These are phyloP conservation scores for Fraxinus xanthoxyloides DNA, from an alignment of 305 asterid species.

Conservation along the genomic window DNA sequence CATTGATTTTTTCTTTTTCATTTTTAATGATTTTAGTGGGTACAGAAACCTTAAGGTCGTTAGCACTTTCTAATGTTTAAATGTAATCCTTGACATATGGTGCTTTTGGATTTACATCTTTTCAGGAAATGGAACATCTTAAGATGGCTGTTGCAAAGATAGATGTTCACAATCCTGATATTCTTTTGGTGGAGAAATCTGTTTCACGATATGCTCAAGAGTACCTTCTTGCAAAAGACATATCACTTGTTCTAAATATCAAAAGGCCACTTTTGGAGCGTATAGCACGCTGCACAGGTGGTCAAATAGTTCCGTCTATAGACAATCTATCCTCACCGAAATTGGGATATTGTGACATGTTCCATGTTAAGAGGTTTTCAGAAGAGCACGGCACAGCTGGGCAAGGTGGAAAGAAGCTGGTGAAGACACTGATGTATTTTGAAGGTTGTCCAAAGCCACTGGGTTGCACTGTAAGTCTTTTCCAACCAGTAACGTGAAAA, in stretches of 20 bases:
- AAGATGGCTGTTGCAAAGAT: conserved; percentile 98
- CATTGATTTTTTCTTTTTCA: not conserved
- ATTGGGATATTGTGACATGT: conserved; percentile 77
- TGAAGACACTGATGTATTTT: conserved; percentile 93
- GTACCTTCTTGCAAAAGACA: conserved; percentile 85
- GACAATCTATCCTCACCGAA: conserved; percentile 79
- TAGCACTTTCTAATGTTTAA: not conserved
- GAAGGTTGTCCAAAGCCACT: conserved; percentile 97
- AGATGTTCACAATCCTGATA: conserved; percentile 77
- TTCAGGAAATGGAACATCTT: conserved; percentile 98
- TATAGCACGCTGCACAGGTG: conserved; percentile 87
- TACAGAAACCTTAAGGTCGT: not conserved
- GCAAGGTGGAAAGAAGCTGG: conserved; percentile 67
- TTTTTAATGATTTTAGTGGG: not conserved
- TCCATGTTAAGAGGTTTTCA: conserved; percentile 65
- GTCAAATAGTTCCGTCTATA: conserved; percentile 84
- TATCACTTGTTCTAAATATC: conserved; percentile 87
- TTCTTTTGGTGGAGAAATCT: conserved; percentile 96
- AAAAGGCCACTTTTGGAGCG: conserved; percentile 92
- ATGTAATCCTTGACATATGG: conserved; percentile 12
- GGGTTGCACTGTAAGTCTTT: conserved; percentile 84
- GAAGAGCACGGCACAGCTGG: conserved; percentile 85
- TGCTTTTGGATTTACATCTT: conserved; percentile 24
- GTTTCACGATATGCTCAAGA: conserved; percentile 97
- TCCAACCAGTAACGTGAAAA: conserved; percentile 9